Conservation (phyloP, 345 rosid genomes). For the Balakata baccata region DNA sequence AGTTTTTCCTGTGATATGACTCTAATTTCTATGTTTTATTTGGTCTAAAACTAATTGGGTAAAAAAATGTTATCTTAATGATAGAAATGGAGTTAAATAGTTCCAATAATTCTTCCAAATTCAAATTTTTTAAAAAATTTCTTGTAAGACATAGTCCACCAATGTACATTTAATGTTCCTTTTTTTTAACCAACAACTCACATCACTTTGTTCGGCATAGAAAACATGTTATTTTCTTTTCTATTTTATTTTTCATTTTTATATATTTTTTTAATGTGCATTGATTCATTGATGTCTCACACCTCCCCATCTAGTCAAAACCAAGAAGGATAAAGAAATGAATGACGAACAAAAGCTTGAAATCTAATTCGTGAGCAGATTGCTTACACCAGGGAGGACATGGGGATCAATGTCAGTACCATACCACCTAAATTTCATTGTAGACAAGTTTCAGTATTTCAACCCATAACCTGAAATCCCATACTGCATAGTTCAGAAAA, state of each 20-base stretch:
- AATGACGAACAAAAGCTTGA: neutral
- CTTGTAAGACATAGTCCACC: neutral
- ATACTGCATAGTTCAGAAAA: neutral
- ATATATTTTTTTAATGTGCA: neutral
- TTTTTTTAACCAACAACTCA: no score
- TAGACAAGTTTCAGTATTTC: neutral
- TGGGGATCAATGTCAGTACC: neutral
- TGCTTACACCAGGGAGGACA: neutral
- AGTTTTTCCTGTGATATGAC: no score
- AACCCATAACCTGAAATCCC: neutral
- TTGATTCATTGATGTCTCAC: neutral
- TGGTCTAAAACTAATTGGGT: no score
- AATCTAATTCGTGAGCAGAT: neutral
- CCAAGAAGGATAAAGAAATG: neutral
- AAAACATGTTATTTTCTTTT: no score
- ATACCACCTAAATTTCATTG: neutral
- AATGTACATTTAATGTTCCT: no score
- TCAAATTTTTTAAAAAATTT: neutral
- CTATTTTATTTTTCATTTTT: no score
- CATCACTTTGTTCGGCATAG: no score
- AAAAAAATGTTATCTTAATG: no score
- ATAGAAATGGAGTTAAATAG: neutral
- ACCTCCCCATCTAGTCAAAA: neutral
- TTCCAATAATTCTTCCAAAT: neutral
- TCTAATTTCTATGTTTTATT: no score